Base-by-base conservation (phyloP, 805 yeast species). In the Blastobotrys peoriensis region DNA sequence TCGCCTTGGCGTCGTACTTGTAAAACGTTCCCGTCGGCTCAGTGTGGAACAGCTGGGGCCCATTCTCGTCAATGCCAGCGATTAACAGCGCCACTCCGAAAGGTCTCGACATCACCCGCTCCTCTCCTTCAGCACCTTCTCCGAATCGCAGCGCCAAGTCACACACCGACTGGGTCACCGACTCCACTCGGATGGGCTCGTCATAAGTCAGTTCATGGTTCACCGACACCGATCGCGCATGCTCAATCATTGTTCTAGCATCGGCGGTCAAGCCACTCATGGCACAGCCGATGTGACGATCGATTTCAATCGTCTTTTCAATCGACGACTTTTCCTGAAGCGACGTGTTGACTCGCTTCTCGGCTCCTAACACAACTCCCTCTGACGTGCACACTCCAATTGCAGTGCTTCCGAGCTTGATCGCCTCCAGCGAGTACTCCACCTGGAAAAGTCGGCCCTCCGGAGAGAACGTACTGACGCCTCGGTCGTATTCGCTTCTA, bases 401-500 rank as follows among this genome's bases (percentile, higher is more conserved):
- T 49, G 99, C 98, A 1, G 98, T 93, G 36, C 97, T 87, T n/a
- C 96, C 96, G 35, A 80, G 72, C 73, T 93, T 93, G 66, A 93
- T 93, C 38, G 98, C 98, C 66, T 93, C 98, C 46, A 93, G 70
- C 6, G 98, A 93, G 65, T 93, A 93, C 65, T 93, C 98, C 36
- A 93, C 98, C 69, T 93, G 98, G 70, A 93, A 93, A 50, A 93
- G 71, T 63, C 99, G 84, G 20, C 99, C 99, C 65, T 94, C 98
- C 20, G 99, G 99, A 1, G 98, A 89, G 66, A 94, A 93, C 5
- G 99, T 94, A 60, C 94, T 84, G 40, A 93, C 98, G 52, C 98
- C 99, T 66, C 99, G 84, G 64, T 93, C 99, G 66, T 93, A 93
- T 73, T 93, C 99, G 69, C 95, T 85, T 81, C 99, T 84, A n/a